Base-by-base conservation (phyloP, 1,284 basidiomycete genomes). In the Rhodotorula sp. region DNA sequence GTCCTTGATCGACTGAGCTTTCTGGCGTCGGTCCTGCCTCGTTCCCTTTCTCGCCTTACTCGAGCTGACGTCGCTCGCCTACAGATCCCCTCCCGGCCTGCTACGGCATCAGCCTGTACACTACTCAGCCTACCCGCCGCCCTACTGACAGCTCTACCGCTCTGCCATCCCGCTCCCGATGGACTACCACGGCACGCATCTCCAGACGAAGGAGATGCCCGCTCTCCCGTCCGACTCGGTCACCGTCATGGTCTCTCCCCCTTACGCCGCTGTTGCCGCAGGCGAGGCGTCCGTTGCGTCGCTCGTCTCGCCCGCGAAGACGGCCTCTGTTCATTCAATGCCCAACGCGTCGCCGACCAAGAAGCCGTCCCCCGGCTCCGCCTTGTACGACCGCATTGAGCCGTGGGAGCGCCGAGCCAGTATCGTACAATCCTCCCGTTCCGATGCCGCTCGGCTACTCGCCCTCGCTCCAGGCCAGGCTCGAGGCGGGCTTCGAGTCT, bases 81-180 rank as follows among this genome's bases (percentile, higher is more conserved):
- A 26, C 58, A 65, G 64, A 60, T 24, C 51, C 58, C 4, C 52
- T 65, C 0, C 64, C 64, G 6, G 51, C 40, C 24, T 59, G 58
- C 52, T 60, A 65, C 64, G 58, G 26, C 24, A 24, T 65, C 20
- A 60, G 58, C 24, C 44, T 65, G 40, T 60, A 55, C 34, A 60
- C 64, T 18, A 60, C 64, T 5, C 51, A 55, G 15, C 7, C 58
- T 5, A 24, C 51, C 8, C 64, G 64, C 24, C 40, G 52, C 1
- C 30, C 59, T 2, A n/a, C 59, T 22, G 28, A 15, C 30, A 60
- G 3, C 30, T 18, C 20, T 37, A 60, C 52, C 28, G 28, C 58
- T 30, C 57, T n/a, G 28, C 47, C 5, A 37, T 58, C 55, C 62
- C 53, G 28, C 54, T 26, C 34, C 26, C 24, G 34, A 24, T 22